Percentiles rank a stretch among this genome's conserved stretches.
These are phyloP conservation scores for Penicillium argentinense DNA, from an alignment of 495 filamentous ascomycete species.

Conservation along the genomic window DNA sequence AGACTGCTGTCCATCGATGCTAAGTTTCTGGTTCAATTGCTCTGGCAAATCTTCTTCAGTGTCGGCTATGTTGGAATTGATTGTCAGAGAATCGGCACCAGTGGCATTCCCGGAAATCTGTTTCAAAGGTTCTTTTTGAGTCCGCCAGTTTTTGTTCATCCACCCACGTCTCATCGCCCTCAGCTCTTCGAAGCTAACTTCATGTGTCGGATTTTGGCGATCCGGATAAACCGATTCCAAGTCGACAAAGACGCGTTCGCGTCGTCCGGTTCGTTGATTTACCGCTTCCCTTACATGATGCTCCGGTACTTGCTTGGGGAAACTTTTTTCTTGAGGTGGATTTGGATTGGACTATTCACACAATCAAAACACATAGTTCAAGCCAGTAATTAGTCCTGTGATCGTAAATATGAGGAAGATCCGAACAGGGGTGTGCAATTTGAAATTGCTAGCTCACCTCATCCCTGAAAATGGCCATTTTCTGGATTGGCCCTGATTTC, in stretches of 20 bases:
- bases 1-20: conserved; percentile 20
- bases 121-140: conserved; percentile 37
- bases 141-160: conserved; percentile 67
- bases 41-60: conserved; percentile 24
- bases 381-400: conserved; percentile 90
- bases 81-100: conserved; percentile 11
- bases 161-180: conserved; percentile 77
- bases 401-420: conserved; percentile 78
- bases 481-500: conserved; percentile 69
- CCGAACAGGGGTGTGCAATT: conserved; percentile 32
- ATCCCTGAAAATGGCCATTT: conserved; percentile 93
- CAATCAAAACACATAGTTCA: conserved; percentile 55
- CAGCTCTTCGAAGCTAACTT: conserved; percentile 89
- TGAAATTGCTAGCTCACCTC: conserved; percentile 66
- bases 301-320: conserved; percentile 36
- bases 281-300: conserved; percentile 68
- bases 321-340: conserved; percentile 37
- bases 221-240: conserved; percentile 81
- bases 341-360: conserved; percentile 61
- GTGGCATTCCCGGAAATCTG: conserved; percentile 40
- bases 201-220: conserved; percentile 61
- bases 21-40: conserved; percentile 30
- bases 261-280: conserved; percentile 75
- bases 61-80: conserved; percentile 10
- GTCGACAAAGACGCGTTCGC: conserved; percentile 84